phyloP scores from a whole-genome alignment of 129 eudicot genomes.

The Logfia minima region DNA sequence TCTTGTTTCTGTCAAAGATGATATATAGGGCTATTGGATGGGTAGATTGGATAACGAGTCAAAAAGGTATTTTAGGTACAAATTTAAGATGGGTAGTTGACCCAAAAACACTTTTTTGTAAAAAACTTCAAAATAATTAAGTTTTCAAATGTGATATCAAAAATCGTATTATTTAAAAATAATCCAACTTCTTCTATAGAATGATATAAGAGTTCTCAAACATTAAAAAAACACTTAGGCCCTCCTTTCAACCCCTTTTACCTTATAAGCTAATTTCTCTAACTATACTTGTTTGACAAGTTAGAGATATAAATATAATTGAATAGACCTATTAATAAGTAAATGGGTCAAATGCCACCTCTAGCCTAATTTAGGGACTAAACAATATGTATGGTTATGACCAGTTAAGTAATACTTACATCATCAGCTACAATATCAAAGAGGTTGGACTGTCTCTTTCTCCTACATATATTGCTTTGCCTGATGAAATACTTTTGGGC shows the following conservation, averaged over 20 bases:
- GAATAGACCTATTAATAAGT: not conserved
- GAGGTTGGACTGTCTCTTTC: constrained; percentile 91
- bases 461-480: constrained; percentile 75
- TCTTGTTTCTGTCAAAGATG: not conserved
- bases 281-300: no score
- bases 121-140: no score
- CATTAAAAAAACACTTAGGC: not conserved
- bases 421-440: constrained; percentile 85
- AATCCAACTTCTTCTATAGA: no score
- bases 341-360: not conserved
- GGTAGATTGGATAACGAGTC: not conserved
- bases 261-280: not conserved
- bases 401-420: constrained; percentile 41
- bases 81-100: not conserved
- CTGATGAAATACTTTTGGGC: constrained; percentile 91
- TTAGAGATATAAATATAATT: not conserved
- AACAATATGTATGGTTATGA: not conserved
- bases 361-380: not conserved
- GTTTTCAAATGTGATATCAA: no score
- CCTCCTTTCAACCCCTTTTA: not conserved
- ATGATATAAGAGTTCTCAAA: no score
- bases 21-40: not conserved
- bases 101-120: not conserved
- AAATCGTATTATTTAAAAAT: no score
- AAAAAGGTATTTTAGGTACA: not conserved